Percentiles rank a stretch among this genome's conserved stretches.
Conservation (phyloP, 139 green algal genomes). For the Limnomonas spitsbergensis region DNA sequence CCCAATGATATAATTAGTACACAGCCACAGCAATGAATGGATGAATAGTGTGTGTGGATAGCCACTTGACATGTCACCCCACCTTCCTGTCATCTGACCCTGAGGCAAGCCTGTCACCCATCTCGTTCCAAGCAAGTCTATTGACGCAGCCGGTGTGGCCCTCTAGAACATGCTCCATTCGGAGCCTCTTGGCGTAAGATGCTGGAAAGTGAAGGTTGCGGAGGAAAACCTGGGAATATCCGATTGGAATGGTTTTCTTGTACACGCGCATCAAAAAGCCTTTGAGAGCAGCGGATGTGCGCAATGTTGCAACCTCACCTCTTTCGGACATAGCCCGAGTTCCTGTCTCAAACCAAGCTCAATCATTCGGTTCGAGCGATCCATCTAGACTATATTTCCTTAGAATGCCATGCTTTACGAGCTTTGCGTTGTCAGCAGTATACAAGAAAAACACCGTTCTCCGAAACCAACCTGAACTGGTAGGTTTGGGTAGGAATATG, state of each 20-base stretch:
- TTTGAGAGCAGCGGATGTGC: not conserved
- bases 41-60: not conserved
- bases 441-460: no score
- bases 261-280: not conserved
- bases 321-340: not conserved
- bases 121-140: slow-evolving; percentile 14
- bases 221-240: not conserved
- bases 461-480: no score
- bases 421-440: no score
- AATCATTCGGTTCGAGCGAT: no score
- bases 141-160: slow-evolving; percentile 14
- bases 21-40: not conserved
- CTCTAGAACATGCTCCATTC: slow-evolving; percentile 5
- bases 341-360: not conserved
- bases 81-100: slow-evolving; percentile 19
- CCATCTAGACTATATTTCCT: no score
- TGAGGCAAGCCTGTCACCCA: not conserved
- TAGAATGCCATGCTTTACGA: no score
- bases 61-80: not conserved
- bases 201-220: not conserved
- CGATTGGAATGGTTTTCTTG: not conserved
- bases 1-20: not conserved
- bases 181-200: not conserved
- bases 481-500: no score
- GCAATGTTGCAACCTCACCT: not conserved